Evolutionary conservation across 176 grass and related monocot genomes (phyloP).

Genomic region (Oryza nivara): DNA sequence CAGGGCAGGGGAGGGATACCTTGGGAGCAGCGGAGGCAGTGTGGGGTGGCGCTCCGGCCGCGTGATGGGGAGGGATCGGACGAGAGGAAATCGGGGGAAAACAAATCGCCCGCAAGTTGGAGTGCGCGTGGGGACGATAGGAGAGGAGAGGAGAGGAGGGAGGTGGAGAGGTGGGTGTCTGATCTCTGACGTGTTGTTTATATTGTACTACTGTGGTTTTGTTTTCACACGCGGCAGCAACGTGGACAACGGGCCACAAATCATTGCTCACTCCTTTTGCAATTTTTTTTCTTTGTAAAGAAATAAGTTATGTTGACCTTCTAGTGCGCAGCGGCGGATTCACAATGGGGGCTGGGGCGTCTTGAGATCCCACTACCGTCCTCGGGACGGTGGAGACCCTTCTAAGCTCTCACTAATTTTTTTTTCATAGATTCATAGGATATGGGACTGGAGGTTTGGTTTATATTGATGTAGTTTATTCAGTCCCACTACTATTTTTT

Average conservation of each 20-base stretch:
- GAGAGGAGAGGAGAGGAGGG: not conserved
- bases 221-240: not conserved
- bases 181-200: not conserved
- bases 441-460: too few relatives aligned
- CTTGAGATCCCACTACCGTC: too few relatives aligned
- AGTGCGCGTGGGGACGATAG: not conserved
- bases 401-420: fast-evolving
- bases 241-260: not conserved
- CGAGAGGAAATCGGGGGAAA: not conserved
- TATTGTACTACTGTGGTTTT: not conserved
- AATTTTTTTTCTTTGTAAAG: too few relatives aligned
- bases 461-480: too few relatives aligned
- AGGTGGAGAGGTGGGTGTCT: not conserved
- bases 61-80: not conserved
- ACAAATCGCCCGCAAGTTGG: not conserved
- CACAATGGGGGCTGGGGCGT: too few relatives aligned
- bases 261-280: not conserved
- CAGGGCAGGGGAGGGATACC: not conserved
- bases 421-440: too few relatives aligned
- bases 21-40: not conserved
- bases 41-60: not conserved
- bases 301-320: too few relatives aligned
- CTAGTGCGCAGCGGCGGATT: too few relatives aligned
- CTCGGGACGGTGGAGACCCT: too few relatives aligned
- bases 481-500: too few relatives aligned